Evolutionary conservation across 169 alveolate species (phyloP).

Genomic region (Cryptosporidium andersoni): DNA sequence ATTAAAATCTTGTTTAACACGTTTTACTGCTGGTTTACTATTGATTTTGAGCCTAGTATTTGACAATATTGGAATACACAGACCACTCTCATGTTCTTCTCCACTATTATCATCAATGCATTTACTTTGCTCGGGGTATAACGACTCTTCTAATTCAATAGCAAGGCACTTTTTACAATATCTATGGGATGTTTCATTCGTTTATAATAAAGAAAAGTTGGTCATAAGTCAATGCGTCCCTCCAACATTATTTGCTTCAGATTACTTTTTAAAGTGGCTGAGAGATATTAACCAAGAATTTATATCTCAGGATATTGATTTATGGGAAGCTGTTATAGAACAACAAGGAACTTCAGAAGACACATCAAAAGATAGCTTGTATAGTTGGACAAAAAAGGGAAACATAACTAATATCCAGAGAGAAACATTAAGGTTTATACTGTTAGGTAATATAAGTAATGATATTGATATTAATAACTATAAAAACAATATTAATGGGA

Average conservation of each 20-base stretch:
- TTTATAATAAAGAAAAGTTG: slow-evolving; percentile 69
- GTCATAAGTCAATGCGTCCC: slow-evolving; percentile 75
- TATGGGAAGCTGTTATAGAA: slow-evolving; percentile 47
- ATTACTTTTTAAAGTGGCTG: slow-evolving; percentile 59
- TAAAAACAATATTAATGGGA: neutral
- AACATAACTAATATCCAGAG: slow-evolving; percentile 46
- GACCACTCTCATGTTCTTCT: slow-evolving; percentile 75
- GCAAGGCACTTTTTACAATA: slow-evolving; percentile 79
- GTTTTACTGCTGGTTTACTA: slow-evolving; percentile 77
- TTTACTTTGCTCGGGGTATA: slow-evolving; percentile 75
- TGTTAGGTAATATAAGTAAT: slow-evolving; percentile 7
- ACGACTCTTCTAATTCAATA: slow-evolving; percentile 73
- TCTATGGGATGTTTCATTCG: slow-evolving; percentile 79
- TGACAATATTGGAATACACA: slow-evolving; percentile 73
- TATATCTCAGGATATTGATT: slow-evolving; percentile 40
- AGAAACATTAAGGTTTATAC: slow-evolving; percentile 29
- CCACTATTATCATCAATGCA: slow-evolving; percentile 75
- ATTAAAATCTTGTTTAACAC: slow-evolving; percentile 71
- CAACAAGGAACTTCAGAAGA: slow-evolving; percentile 29
- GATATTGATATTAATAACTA: neutral
- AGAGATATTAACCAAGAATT: slow-evolving; percentile 43
- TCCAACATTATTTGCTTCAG: slow-evolving; percentile 67
- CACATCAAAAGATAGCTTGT: neutral
- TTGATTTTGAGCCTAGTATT: slow-evolving; percentile 75
- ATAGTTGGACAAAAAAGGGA: slow-evolving; percentile 1